A percentile compares a stretch with the other conserved stretches of the same genome.
phyloP scores from a whole-genome alignment of 345 rosid species.

The Salix arbutifolia region DNA sequence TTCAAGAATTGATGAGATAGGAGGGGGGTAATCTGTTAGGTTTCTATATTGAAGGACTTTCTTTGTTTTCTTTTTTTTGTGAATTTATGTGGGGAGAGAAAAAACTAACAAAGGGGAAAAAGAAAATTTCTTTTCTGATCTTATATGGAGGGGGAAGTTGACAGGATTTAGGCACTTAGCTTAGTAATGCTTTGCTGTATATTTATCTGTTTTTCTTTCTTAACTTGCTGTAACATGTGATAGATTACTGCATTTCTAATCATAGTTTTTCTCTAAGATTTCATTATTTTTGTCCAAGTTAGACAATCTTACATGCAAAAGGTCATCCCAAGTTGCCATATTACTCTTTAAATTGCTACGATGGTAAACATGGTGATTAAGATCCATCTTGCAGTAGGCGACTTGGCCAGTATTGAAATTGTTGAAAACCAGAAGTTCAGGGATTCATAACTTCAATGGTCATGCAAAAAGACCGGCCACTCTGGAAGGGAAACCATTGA shows the following conservation, averaged over 20 bases:
- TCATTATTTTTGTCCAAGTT: background rate
- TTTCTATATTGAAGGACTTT: background rate
- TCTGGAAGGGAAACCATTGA: background rate
- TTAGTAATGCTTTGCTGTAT: background rate
- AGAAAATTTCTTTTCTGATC: constrained; percentile 8
- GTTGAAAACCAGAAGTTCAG: background rate
- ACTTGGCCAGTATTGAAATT: background rate
- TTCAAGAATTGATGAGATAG: constrained; percentile 19
- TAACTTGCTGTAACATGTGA: background rate
- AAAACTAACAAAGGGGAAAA: constrained; percentile 26
- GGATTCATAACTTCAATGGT: constrained; percentile 2
- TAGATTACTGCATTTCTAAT: background rate
- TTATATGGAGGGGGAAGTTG: constrained; percentile 1
- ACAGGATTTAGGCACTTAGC: constrained; percentile 5
- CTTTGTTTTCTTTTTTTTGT: constrained; percentile 3
- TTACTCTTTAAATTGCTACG: background rate
- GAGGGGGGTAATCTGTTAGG: background rate
- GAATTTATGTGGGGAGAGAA: constrained; percentile 17
- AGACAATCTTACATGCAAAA: background rate
- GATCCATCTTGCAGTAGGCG: background rate
- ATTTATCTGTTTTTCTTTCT: background rate
- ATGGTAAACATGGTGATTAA: background rate
- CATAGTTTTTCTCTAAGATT: background rate
- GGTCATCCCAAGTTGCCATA: background rate
- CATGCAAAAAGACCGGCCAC: constrained; percentile 3